These are phyloP conservation scores for Microstegium vimineum DNA, from an alignment of 176 grass and related monocot species.

Conservation along the genomic window DNA sequence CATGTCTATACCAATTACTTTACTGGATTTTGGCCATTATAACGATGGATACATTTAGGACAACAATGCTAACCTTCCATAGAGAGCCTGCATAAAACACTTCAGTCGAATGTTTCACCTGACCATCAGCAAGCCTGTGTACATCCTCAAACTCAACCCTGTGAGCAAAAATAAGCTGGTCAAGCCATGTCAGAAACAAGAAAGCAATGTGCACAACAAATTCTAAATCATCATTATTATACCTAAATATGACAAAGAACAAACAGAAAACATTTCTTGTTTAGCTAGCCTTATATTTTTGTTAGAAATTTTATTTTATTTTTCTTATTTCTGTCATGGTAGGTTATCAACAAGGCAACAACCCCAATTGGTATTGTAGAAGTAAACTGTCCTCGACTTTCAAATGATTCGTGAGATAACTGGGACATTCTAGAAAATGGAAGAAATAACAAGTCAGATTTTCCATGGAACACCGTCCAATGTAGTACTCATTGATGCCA, in stretches of 20 bases:
- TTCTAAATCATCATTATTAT: background rate
- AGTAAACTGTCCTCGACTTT: background rate
- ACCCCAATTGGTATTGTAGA: background rate
- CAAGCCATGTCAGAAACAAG: constrained; percentile 24
- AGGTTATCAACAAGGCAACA: background rate
- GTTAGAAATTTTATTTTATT: background rate
- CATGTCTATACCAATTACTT: constrained; percentile 1
- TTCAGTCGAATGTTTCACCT: constrained; percentile 94
- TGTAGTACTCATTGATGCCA: too few relatives aligned
- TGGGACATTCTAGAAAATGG: background rate
- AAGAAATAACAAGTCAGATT: background rate
- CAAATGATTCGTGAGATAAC: background rate
- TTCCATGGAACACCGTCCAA: background rate
- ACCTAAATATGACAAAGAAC: constrained; percentile 8
- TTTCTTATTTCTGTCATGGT: background rate
- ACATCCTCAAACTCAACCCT: constrained; percentile 96
- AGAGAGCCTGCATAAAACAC: constrained; percentile 95
- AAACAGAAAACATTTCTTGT: constrained; percentile 28
- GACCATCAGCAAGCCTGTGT: constrained; percentile 81
- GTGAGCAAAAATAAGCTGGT: constrained; percentile 28
- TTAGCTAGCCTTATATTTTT: background rate
- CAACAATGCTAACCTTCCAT: constrained; percentile 71
- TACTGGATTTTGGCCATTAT: constrained; percentile 4
- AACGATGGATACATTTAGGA: constrained; percentile 15
- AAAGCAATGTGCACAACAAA: background rate